phyloP scores from a whole-genome alignment of 2,329 filamentous ascomycete species.

The Alternaria triticimaculans region DNA sequence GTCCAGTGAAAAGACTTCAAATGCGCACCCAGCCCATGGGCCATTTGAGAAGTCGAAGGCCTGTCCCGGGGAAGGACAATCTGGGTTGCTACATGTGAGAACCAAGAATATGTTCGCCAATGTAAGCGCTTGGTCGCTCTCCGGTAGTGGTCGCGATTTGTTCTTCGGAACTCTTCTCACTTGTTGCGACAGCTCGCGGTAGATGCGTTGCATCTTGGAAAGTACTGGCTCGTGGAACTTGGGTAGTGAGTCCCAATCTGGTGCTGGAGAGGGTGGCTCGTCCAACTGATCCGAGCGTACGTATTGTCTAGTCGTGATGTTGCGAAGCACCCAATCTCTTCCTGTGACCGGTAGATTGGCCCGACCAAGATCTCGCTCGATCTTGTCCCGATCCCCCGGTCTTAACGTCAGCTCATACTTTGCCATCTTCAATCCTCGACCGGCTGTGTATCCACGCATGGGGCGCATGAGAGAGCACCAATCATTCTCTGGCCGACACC shows the following conservation, averaged over 20 bases:
- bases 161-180: not conserved
- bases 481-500: no score
- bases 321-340: no score
- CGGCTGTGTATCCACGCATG: not conserved
- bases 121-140: not conserved
- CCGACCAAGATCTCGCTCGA: no score
- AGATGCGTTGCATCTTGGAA: not conserved
- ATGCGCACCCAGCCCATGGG: constrained; percentile 16
- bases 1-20: constrained; percentile 16
- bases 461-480: no score
- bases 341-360: no score
- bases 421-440: not conserved
- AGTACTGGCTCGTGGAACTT: not conserved
- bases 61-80: not conserved
- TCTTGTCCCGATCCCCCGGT: not conserved
- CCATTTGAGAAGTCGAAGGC: constrained; percentile 5
- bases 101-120: constrained; percentile 16
- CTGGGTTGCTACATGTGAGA: constrained; percentile 2
- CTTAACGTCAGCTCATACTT: not conserved
- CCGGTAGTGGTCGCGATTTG: no score
- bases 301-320: no score
- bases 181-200: not conserved
- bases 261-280: no score
- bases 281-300: no score
- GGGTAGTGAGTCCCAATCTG: no score